Evolutionary conservation across 2,329 filamentous ascomycete species (phyloP).

Genomic region (Aspergillus udagawae): DNA sequence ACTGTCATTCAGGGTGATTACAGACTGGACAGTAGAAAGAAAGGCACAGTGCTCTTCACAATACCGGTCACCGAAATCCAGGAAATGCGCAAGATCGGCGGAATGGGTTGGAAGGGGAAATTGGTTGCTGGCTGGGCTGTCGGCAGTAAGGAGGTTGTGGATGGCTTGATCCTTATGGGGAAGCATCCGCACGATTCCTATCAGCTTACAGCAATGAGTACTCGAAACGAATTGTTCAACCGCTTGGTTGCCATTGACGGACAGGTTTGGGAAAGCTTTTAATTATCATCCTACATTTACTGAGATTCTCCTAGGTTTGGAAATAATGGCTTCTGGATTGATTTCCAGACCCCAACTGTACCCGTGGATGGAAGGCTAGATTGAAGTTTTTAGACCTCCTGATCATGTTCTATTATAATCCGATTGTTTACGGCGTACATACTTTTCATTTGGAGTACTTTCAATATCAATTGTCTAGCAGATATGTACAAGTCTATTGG

Average conservation of each 20-base stretch:
- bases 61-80: slow-evolving; percentile 65
- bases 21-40: slow-evolving; percentile 46
- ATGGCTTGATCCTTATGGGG: slow-evolving; percentile 66
- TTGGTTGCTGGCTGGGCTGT: slow-evolving; percentile 77
- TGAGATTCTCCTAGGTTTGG: slow-evolving; percentile 23
- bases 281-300: slow-evolving; percentile 8
- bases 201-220: slow-evolving; percentile 65
- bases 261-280: slow-evolving; percentile 82
- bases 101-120: slow-evolving; percentile 80
- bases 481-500: background rate
- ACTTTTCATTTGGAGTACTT: background rate
- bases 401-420: no score
- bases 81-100: slow-evolving; percentile 73
- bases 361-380: background rate
- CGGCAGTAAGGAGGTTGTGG: slow-evolving; percentile 64
- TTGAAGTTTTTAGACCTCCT: background rate
- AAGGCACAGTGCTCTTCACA: slow-evolving; percentile 59
- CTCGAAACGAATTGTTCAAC: slow-evolving; percentile 77
- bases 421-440: no score
- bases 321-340: slow-evolving; percentile 6
- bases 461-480: background rate
- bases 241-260: slow-evolving; percentile 69
- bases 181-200: slow-evolving; percentile 48
- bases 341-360: background rate
- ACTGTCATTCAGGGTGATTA: slow-evolving; percentile 32